phyloP scores from a whole-genome alignment of 1,139 yeast genomes.

The Diutina rugosa region DNA sequence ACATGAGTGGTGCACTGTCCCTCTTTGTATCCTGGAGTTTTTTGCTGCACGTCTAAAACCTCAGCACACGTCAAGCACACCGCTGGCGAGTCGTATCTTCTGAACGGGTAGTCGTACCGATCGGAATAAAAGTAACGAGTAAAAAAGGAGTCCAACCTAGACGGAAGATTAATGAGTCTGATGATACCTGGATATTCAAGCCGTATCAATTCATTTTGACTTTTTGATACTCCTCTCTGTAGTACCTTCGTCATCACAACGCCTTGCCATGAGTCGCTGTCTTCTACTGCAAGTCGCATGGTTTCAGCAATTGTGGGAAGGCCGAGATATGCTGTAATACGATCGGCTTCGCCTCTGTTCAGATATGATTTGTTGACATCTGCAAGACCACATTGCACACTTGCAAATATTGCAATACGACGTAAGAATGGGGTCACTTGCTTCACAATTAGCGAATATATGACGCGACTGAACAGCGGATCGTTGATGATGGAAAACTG shows the following conservation, averaged over 20 bases:
- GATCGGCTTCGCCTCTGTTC: neutral
- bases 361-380: conserved; percentile 17
- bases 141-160: conserved; percentile 59
- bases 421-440: conserved; percentile 57
- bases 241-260: neutral
- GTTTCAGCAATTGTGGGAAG: neutral
- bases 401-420: conserved; percentile 47
- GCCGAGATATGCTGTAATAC: neutral
- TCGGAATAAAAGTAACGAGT: conserved; percentile 40
- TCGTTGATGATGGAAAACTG: conserved; percentile 13
- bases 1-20: conserved; percentile 66
- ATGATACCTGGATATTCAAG: conserved; percentile 61
- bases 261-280: neutral
- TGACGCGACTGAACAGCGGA: conserved; percentile 18
- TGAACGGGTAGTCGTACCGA: conserved; percentile 25
- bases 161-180: conserved; percentile 46
- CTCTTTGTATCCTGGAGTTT: conserved; percentile 32
- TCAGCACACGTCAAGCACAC: conserved; percentile 76
- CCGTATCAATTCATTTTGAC: conserved; percentile 8
- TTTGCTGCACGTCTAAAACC: conserved; percentile 53
- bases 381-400: conserved; percentile 42
- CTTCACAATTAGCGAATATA: conserved; percentile 45
- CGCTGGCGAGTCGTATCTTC: conserved; percentile 61
- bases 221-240: conserved; percentile 4
- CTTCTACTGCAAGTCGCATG: neutral